phyloP scores from a whole-genome alignment of 345 rosid genomes.

The Lagerstroemia speciosa region DNA sequence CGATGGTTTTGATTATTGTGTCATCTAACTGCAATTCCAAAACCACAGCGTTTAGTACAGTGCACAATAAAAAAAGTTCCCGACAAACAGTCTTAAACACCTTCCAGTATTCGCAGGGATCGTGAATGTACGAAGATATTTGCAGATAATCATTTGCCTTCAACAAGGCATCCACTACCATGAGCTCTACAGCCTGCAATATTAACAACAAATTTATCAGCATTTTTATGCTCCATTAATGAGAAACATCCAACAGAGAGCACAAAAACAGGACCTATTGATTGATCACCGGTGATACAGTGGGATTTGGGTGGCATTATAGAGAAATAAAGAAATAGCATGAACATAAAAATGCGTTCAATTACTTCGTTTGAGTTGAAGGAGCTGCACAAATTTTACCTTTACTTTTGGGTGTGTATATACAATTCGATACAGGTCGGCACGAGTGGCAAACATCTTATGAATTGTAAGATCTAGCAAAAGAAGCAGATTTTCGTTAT shows the following conservation, averaged over 20 bases:
- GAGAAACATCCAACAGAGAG: neutral
- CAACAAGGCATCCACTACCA: conserved; percentile 83
- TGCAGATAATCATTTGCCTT: conserved; percentile 57
- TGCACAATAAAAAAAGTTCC: neutral
- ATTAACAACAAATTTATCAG: neutral
- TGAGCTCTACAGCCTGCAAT: conserved; percentile 80
- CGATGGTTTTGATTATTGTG: conserved; percentile 69
- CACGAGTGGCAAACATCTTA: conserved; percentile 81
- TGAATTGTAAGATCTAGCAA: conserved; percentile 65
- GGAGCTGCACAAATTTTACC: conserved; percentile 29
- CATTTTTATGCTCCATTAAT: neutral
- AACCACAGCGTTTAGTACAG: neutral
- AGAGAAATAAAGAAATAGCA: neutral
- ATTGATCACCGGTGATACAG: neutral
- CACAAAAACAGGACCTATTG: neutral
- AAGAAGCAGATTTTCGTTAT: conserved; percentile 2
- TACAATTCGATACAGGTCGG: conserved; percentile 86
- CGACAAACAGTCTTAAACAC: conserved; percentile 20
- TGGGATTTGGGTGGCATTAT: neutral
- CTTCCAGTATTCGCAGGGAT: conserved; percentile 90
- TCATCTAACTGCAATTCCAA: conserved; percentile 67
- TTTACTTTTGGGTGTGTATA: conserved; percentile 92
- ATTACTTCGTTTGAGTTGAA: conserved; percentile 1
- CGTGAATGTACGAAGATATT: conserved; percentile 53
- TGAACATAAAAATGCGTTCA: too few species aligned